phyloP scores from a whole-genome alignment of 352 stramenopile species.

The Pythium insidiosum region DNA sequence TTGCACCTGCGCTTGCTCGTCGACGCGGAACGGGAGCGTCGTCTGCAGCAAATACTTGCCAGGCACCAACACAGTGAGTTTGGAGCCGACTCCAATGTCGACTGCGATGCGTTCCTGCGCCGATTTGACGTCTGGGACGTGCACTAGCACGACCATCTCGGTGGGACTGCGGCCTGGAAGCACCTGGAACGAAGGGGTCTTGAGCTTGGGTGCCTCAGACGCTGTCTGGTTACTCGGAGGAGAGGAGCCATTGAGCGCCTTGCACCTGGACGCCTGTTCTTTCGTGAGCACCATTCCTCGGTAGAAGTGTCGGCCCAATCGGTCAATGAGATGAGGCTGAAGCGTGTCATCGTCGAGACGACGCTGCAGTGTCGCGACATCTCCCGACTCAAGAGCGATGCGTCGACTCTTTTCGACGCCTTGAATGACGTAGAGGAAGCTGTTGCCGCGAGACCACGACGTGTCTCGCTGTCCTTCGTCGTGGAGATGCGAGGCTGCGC shows the following conservation, averaged over 20 bases:
- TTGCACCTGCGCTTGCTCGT: constrained; percentile 14
- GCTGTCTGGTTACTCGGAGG: not conserved
- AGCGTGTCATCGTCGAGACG: constrained; percentile 36
- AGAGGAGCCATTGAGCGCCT: constrained; percentile 17
- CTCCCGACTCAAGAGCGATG: constrained; percentile 11
- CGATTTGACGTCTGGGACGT: constrained; percentile 32
- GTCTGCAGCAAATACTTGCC: constrained; percentile 46
- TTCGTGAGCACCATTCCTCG: constrained; percentile 55
- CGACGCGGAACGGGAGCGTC: constrained; percentile 39
- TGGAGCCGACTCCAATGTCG: constrained; percentile 34
- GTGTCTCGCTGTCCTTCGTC: constrained; percentile 57
- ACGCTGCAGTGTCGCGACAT: constrained; percentile 25
- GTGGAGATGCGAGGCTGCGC: constrained; percentile 59
- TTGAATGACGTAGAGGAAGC: constrained; percentile 55
- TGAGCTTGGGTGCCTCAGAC: constrained; percentile 3
- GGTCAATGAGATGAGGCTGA: constrained; percentile 45
- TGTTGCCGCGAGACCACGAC: constrained; percentile 60
- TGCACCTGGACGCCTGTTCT: constrained; percentile 50
- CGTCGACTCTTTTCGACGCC: constrained; percentile 26
- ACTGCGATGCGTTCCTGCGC: constrained; percentile 25
- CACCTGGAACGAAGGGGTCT: constrained; percentile 36
- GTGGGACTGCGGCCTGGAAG: constrained; percentile 15
- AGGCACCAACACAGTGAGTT: constrained; percentile 37
- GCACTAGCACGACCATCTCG: constrained; percentile 30
- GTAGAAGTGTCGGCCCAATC: constrained; percentile 47